Evolutionary conservation across 2,329 filamentous ascomycete species (phyloP).

Genomic region (Zymoseptoria passerinii): DNA sequence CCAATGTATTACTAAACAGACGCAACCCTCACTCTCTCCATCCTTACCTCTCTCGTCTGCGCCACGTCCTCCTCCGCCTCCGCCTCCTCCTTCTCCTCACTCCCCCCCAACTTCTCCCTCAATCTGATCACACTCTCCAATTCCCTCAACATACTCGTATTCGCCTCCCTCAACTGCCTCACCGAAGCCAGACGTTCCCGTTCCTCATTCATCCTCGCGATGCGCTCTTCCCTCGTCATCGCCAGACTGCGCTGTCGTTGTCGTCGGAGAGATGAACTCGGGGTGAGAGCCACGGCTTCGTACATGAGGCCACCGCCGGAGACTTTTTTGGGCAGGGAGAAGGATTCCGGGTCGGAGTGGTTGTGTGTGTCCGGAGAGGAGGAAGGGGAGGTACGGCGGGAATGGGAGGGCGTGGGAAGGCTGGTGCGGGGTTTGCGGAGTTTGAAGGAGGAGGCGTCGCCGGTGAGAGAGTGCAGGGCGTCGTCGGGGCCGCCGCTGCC

Average conservation of each 20-base stretch:
- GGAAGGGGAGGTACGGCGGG: background rate
- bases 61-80: background rate
- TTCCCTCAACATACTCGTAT: constrained; percentile 82
- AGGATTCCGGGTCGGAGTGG: constrained; percentile 31
- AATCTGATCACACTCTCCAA: constrained; percentile 72
- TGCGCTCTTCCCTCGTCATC: constrained; percentile 77
- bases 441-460: constrained; percentile 44
- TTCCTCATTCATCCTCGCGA: constrained; percentile 81
- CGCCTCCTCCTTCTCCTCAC: background rate
- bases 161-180: constrained; percentile 70
- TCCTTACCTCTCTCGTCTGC: background rate
- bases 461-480: constrained; percentile 70
- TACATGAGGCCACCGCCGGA: constrained; percentile 65
- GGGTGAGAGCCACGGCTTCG: constrained; percentile 73
- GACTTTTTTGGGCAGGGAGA: constrained; percentile 22
- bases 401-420: background rate
- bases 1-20: background rate
- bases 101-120: background rate
- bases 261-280: constrained; percentile 24
- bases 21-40: background rate
- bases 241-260: constrained; percentile 46
- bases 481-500: constrained; percentile 54
- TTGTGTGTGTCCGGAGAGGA: background rate
- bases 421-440: constrained; percentile 31
- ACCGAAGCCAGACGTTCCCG: constrained; percentile 63